phyloP scores from a whole-genome alignment of 2,329 filamentous ascomycete species.

The Elsinoe necatrix region DNA sequence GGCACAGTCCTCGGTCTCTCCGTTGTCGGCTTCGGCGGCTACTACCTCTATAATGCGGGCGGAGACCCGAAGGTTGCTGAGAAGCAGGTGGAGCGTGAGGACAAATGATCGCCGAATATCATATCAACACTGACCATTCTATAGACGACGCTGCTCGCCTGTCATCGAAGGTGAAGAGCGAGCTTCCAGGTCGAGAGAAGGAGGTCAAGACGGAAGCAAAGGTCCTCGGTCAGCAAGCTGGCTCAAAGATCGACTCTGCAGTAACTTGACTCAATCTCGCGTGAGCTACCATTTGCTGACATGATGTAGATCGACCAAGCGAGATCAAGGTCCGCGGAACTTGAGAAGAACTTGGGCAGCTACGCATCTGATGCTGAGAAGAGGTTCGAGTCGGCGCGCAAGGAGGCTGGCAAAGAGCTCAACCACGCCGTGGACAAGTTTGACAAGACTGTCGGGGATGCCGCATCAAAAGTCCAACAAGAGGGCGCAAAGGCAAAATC shows the following conservation, averaged over 20 bases:
- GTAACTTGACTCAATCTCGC: conserved; percentile 41
- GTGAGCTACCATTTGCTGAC: not conserved
- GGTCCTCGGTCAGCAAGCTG: conserved; percentile 34
- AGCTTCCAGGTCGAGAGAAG: conserved; percentile 54
- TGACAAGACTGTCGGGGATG: conserved; percentile 61
- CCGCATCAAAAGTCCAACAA: conserved; percentile 39
- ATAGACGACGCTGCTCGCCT: conserved; percentile 68
- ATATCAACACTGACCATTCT: not conserved
- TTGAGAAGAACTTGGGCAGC: conserved; percentile 51
- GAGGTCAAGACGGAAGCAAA: conserved; percentile 52
- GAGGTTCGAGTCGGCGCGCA: conserved; percentile 53
- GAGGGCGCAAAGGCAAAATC: conserved; percentile 75
- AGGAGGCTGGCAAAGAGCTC: conserved; percentile 51
- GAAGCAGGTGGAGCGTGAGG: conserved; percentile 75
- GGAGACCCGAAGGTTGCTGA: conserved; percentile 74
- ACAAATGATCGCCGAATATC: not conserved
- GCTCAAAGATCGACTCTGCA: conserved; percentile 58
- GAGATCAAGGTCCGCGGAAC: conserved; percentile 49
- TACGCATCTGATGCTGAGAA: conserved; percentile 50
- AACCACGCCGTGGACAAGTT: conserved; percentile 60
- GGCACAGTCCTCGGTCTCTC: conserved; percentile 16
- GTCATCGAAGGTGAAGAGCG: conserved; percentile 56
- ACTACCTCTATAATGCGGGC: conserved; percentile 86
- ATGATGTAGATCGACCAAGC: conserved; percentile 24
- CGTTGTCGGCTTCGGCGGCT: conserved; percentile 43